A percentile compares a stretch with the other conserved stretches of the same genome.
These are phyloP conservation scores for Exophiala aquamarina DNA, from an alignment of 2,329 filamentous ascomycete species.

Conservation along the genomic window DNA sequence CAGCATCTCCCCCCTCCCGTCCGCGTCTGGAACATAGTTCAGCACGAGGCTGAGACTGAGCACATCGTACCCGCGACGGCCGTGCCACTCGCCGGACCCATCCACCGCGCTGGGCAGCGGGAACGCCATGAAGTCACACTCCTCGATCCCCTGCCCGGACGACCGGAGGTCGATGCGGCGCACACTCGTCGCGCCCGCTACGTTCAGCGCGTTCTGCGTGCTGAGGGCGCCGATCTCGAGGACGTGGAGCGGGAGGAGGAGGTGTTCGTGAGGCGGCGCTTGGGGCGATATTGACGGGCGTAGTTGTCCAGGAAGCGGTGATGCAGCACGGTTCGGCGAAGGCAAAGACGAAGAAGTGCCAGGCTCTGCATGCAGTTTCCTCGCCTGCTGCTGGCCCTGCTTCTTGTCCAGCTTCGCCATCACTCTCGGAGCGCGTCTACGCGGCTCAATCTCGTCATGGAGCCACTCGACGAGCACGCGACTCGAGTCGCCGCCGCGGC, in stretches of 20 bases:
- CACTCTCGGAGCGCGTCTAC: background rate
- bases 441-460: constrained; percentile 15
- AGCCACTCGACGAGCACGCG: constrained; percentile 62
- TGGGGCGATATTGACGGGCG: too few relatives aligned
- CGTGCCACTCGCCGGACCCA: constrained; percentile 20
- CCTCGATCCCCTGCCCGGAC: constrained; percentile 71
- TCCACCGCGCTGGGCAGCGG: constrained; percentile 61
- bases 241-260: constrained; percentile 55
- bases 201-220: constrained; percentile 75
- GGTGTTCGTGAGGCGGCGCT: constrained; percentile 1
- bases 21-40: constrained; percentile 85
- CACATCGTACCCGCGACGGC: constrained; percentile 74
- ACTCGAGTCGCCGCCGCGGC: constrained; percentile 65
- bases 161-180: constrained; percentile 84
- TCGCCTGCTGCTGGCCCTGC: background rate
- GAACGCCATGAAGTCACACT: constrained; percentile 93
- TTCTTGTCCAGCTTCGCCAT: background rate
- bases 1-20: constrained; percentile 80
- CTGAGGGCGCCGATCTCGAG: constrained; percentile 90
- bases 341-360: too few relatives aligned
- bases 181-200: constrained; percentile 39
- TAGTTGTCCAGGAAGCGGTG: too few relatives aligned
- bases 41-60: constrained; percentile 90
- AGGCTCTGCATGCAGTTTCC: background rate
- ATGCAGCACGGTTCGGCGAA: too few relatives aligned